phyloP scores from a whole-genome alignment of 2,329 filamentous ascomycete species.

The Aspergillus neoniger region DNA sequence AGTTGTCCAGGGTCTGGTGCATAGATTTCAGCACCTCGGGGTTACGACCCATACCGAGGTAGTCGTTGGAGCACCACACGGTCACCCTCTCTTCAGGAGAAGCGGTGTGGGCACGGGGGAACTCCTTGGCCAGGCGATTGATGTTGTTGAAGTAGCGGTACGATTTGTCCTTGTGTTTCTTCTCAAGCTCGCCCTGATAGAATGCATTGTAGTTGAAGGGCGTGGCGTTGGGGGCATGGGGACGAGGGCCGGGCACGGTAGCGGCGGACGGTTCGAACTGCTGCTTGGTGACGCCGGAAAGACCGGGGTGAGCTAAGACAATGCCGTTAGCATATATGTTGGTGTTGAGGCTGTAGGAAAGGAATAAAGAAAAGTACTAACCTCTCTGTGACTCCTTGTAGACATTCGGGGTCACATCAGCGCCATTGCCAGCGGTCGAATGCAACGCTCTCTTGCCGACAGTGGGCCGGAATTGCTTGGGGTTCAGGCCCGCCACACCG shows the following conservation, averaged over 20 bases:
- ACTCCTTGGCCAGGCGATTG: conserved; percentile 94
- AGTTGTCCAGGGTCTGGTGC: conserved; percentile 92
- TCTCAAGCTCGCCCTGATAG: conserved; percentile 85
- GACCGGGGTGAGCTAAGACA: conserved; percentile 26
- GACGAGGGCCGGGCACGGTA: conserved; percentile 45
- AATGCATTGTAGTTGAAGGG: conserved; percentile 92
- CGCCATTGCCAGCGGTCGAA: conserved; percentile 75
- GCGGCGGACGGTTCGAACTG: conserved; percentile 28
- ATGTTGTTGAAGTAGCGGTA: conserved; percentile 99
- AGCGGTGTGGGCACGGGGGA: conserved; percentile 90
- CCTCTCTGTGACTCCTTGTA: conserved; percentile 54
- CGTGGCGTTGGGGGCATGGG: conserved; percentile 50
- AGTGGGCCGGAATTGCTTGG: conserved; percentile 52
- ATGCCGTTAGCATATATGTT: background rate
- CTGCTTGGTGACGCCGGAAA: conserved; percentile 20
- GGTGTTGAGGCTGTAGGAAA: background rate
- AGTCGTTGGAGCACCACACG: conserved; percentile 99
- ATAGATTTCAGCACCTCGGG: conserved; percentile 81
- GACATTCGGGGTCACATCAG: conserved; percentile 67
- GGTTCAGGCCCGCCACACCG: conserved; percentile 28
- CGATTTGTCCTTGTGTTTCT: conserved; percentile 99
- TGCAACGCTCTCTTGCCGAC: conserved; percentile 74
- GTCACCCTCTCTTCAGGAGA: conserved; percentile 82
- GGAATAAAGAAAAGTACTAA: conserved; percentile 30
- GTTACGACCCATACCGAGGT: conserved; percentile 96